Conservation (phyloP, 176 grass and related monocot genomes). For the Pontederia paniculata region DNA sequence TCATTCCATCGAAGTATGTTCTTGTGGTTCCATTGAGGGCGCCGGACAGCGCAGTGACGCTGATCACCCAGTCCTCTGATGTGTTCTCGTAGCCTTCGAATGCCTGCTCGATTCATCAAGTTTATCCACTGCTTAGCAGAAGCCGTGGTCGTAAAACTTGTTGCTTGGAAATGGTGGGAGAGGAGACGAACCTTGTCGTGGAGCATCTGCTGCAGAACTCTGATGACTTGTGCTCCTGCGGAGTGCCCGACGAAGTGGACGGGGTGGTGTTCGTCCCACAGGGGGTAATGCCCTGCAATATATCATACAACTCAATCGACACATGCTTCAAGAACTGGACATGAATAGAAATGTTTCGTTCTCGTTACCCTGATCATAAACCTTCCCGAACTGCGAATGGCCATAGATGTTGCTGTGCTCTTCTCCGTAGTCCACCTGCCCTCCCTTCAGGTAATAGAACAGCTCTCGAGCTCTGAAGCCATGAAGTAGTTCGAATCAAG, state of each 20-base stretch:
- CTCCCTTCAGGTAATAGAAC: constrained; percentile 88
- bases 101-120: constrained; percentile 19
- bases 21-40: constrained; percentile 64
- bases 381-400: constrained; percentile 44
- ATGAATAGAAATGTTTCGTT: not conserved
- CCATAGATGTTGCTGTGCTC: constrained; percentile 45
- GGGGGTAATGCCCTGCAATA: constrained; percentile 43
- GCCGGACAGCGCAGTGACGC: constrained; percentile 70
- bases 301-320: not conserved
- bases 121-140: not conserved
- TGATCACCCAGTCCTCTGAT: constrained; percentile 58
- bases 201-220: constrained; percentile 94
- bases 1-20: constrained; percentile 59
- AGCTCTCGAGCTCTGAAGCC: constrained; percentile 47
- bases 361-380: constrained; percentile 39
- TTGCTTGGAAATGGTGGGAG: not conserved
- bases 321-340: not conserved
- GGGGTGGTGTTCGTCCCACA: constrained; percentile 58
- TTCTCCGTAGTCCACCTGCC: constrained; percentile 69
- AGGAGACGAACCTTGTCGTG: constrained; percentile 36
- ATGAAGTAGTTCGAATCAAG: not conserved
- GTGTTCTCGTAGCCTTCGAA: constrained; percentile 41
- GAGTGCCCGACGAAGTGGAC: constrained; percentile 82
- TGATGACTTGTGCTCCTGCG: constrained; percentile 54
- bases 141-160: too few relatives aligned